Base-by-base conservation (phyloP, 2,329 filamentous ascomycete species). In the Elsinoe perseae region DNA sequence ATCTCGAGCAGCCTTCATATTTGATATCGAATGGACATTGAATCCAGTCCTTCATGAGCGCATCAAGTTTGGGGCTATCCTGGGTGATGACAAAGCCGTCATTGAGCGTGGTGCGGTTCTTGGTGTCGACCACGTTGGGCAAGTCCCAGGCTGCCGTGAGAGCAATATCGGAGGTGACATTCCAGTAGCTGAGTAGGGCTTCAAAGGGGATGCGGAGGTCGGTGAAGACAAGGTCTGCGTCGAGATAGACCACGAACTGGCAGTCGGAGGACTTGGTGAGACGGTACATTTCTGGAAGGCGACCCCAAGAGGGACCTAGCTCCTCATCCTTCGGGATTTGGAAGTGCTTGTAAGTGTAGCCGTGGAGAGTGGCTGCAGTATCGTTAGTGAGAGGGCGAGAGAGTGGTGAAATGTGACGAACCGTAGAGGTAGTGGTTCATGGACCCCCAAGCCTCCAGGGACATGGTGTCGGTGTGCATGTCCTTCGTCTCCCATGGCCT, bases 341-440 rank as follows among this genome's bases (percentile, higher is more conserved):
- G 25, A 77, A 70, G 53, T 76, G 71, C 28, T 75, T 74, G 62
- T 77, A 77, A 52, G 76, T 73, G 64, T 77, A 77, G 3, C 75
- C 75, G 62, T 78, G 76, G 48, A 78, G 75, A 62, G 65, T 65
- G 21, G 72, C 72, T 38, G 34, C 14, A 8, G 18, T n/a, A 38
- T 14, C 12, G n/a, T 38, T 14, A n/a, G 18, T 38, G 14, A 38
- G n/a, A 9, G 1, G 20, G 18, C 14, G 20, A 46, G 3, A 2
- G 2, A 14, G 3, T 12, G 7, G 12, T 20, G 4, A 27, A 46
- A 2, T 71, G 60, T n/a, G 2, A 23, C 27, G n/a, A 61, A 71
- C 67, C 65, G 30, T 71, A 73, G 6, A 73, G 61, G 57, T 68
- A 73, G 52, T 74, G 72, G 54, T 71, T 72, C 56, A 46, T n/a